Conservation (phyloP, 352 stramenopile species). For the Albugo laibachii region DNA sequence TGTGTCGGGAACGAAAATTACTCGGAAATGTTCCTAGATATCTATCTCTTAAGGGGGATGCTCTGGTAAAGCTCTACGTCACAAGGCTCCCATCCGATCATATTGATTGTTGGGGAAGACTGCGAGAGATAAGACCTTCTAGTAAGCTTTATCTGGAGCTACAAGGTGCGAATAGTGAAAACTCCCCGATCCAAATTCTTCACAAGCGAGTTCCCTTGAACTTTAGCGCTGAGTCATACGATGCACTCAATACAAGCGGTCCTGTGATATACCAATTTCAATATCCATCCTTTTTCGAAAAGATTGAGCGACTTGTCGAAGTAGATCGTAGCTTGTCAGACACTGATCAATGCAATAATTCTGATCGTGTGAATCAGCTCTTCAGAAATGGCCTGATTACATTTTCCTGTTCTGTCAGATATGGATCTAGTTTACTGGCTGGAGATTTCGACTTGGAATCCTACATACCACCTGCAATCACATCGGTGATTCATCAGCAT, state of each 20-base stretch:
- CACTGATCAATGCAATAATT: no score
- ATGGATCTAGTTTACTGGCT: conserved; percentile 10
- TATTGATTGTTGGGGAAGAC: conserved; percentile 18
- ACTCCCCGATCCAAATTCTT: conserved; percentile 5
- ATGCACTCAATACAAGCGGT: conserved; percentile 6
- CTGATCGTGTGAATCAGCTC: background rate
- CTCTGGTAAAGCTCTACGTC: conserved; percentile 13
- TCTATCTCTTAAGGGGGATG: conserved; percentile 21
- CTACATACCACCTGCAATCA: conserved; percentile 36
- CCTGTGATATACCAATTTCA: conserved; percentile 16
- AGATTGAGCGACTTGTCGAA: conserved; percentile 8
- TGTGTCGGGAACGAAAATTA: conserved; percentile 26
- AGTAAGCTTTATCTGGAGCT: conserved; percentile 26
- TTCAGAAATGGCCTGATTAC: background rate
- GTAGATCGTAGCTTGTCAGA: background rate
- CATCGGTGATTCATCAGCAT: conserved; percentile 41
- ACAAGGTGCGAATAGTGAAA: conserved; percentile 16
- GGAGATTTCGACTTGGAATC: conserved; percentile 23
- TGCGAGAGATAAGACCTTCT: conserved; percentile 26
- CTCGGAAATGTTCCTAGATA: conserved; percentile 14
- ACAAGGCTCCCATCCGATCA: conserved; percentile 17
- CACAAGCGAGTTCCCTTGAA: conserved; percentile 19
- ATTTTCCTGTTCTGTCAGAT: background rate
- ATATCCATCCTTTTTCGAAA: conserved; percentile 30
- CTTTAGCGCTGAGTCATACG: background rate